Evolutionary conservation across 2,329 filamentous ascomycete genomes (phyloP).

Genomic region (Bipolaris zeicola): DNA sequence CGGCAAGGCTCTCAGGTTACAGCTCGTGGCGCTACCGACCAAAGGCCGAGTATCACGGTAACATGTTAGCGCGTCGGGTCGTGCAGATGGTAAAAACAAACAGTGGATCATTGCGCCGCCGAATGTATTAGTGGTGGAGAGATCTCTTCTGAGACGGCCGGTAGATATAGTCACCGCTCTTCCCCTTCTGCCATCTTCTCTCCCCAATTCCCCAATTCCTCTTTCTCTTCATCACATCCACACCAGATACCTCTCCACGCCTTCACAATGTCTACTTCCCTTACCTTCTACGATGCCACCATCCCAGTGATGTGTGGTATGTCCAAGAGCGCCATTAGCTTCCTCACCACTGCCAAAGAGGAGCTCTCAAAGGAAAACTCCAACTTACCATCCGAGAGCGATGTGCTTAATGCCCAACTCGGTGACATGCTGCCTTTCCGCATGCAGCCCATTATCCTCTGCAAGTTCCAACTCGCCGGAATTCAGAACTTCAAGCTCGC

Average conservation of each 20-base stretch:
- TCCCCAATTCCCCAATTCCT: neutral
- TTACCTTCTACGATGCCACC: constrained; percentile 26
- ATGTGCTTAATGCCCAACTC: constrained; percentile 24
- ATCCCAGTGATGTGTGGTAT: constrained; percentile 20
- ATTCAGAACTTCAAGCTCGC: constrained; percentile 13
- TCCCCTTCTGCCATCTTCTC: neutral
- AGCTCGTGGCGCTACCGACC: neutral
- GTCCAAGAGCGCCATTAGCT: constrained; percentile 19
- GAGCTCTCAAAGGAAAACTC: constrained; percentile 18
- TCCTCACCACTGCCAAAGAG: constrained; percentile 23
- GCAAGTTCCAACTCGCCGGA: constrained; percentile 20
- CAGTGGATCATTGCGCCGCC: neutral
- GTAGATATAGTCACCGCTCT: neutral
- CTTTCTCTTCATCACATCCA: neutral
- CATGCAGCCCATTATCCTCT: constrained; percentile 24
- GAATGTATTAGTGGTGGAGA: neutral
- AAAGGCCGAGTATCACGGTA: neutral
- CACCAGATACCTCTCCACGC: neutral
- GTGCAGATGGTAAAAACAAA: neutral
- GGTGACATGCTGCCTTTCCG: constrained; percentile 31
- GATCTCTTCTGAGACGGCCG: neutral
- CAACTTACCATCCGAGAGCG: constrained; percentile 17
- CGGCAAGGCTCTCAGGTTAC: neutral
- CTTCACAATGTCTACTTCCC: constrained; percentile 23
- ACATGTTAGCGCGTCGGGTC: neutral